These are phyloP conservation scores for Senecio squalidus DNA, from an alignment of 140 eudicot genomes.

Conservation along the genomic window DNA sequence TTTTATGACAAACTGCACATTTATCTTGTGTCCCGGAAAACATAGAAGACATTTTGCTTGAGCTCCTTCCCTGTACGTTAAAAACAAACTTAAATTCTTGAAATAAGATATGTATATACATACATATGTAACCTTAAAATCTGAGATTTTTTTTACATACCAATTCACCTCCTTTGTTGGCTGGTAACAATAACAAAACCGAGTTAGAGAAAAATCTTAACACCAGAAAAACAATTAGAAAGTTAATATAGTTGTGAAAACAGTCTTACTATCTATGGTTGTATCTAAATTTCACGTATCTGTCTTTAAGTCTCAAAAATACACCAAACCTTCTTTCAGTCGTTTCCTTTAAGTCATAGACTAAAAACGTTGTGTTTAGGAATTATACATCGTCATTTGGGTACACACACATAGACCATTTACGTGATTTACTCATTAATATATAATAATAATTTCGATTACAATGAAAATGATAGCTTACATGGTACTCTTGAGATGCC, in stretches of 20 bases:
- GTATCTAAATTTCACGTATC: too few relatives aligned
- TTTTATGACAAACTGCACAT: conserved; percentile 72
- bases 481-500: conserved; percentile 40
- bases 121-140: background rate
- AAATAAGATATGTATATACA: background rate
- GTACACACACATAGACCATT: too few relatives aligned
- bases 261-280: too few relatives aligned
- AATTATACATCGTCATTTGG: too few relatives aligned
- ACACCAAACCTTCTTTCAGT: too few relatives aligned
- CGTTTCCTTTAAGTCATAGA: too few relatives aligned
- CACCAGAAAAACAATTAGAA: too few relatives aligned
- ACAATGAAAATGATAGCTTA: conserved; percentile 22
- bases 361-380: too few relatives aligned
- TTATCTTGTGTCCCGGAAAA: conserved; percentile 95
- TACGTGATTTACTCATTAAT: too few relatives aligned
- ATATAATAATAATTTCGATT: background rate
- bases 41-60: conserved; percentile 66
- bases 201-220: background rate
- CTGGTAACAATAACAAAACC: conserved; percentile 24
- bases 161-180: conserved; percentile 40
- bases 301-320: too few relatives aligned
- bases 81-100: background rate
- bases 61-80: conserved; percentile 41
- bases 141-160: conserved; percentile 23
- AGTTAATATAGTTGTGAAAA: too few relatives aligned